Evolutionary conservation across 1,284 basidiomycete species (phyloP).

Genomic region (Mycena sp.): DNA sequence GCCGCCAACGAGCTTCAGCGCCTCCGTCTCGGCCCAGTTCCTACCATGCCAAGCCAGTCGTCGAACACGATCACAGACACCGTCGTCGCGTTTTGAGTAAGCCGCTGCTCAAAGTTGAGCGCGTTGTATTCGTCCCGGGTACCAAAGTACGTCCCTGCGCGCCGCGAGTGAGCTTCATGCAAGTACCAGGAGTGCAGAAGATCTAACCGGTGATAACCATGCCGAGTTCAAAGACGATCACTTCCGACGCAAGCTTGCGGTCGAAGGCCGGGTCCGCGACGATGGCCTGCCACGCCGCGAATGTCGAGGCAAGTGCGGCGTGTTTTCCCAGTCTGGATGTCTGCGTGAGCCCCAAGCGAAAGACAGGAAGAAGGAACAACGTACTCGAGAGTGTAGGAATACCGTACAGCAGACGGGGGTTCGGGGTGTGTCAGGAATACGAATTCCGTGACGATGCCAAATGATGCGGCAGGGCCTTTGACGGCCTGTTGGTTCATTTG

Average conservation of each 20-base stretch:
- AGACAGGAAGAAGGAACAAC: not conserved
- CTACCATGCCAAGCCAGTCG: conserved; percentile 30
- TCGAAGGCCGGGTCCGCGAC: conserved; percentile 29
- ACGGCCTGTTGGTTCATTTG: conserved; percentile 22
- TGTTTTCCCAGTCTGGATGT: conserved; percentile 25
- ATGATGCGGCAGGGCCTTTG: conserved; percentile 32
- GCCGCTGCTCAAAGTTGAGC: conserved; percentile 24
- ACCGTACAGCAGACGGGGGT: conserved; percentile 19
- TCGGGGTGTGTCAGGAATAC: conserved; percentile 31
- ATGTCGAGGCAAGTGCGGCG: conserved; percentile 22
- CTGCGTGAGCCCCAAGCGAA: not conserved
- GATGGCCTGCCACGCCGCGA: conserved; percentile 31
- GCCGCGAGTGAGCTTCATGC: too few relatives aligned
- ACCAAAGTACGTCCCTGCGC: conserved; percentile 32
- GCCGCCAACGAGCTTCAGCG: conserved; percentile 28
- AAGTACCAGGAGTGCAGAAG: not conserved
- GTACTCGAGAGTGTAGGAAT: conserved; percentile 19
- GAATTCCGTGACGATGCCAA: conserved; percentile 33
- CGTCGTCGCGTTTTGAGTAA: conserved; percentile 20
- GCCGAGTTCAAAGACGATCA: conserved; percentile 30
- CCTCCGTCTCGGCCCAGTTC: conserved; percentile 35
- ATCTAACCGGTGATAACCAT: conserved; percentile 28
- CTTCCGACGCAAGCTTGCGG: conserved; percentile 32
- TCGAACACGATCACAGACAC: conserved; percentile 20
- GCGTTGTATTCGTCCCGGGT: conserved; percentile 30